Base-by-base conservation (phyloP, 257 asterid genomes). In the Coffea canephora region DNA sequence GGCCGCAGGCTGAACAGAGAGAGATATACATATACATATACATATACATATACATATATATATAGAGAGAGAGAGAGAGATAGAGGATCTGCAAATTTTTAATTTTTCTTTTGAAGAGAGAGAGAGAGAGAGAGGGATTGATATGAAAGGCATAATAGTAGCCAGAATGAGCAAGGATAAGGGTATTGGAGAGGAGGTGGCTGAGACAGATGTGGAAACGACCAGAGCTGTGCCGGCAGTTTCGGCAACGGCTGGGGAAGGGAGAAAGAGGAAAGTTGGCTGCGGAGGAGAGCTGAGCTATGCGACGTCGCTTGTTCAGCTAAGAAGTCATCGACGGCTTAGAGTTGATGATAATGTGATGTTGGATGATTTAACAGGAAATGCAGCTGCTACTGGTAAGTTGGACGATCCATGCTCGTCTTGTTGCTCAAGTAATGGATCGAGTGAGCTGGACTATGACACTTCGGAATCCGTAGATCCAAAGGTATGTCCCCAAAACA, bases 401-500 rank as follows among this genome's bases (percentile, higher is more conserved):
- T 80, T 88, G 8, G 85, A 82, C 65, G 87, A 78, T 15, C 89
- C 23, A 71, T 78, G 59, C 46, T 85, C 92, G 8, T 81, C 90
- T 78, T 81, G 87, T 70, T 82, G 83, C 81, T 87, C 90, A 57
- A 88, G 90, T 73, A 82, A 88, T 71, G 87, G 81, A 76, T 84
- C 90, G 6, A 75, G 77, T 74, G 89, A 86, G 74, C 76, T 78
- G 74, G 79, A 78, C 8, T 75, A 78, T 68, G 85, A 61, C 79
- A 75, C 78, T 71, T 84, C 83, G 74, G 70, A 87, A 74, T 72
- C 76, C 55, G 62, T 77, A 84, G 96, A 93, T 93, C 98, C 88
- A 84, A 67, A 91, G 89, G 93, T 91, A 64, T 11, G 25, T 1
- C 2, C 0, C 43, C 43, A 39, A 39, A 39, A 39, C 43, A 39